Percentiles rank a stretch among this genome's conserved stretches.
phyloP scores from a whole-genome alignment of 495 filamentous ascomycete species.

The Xylaria longipes region DNA sequence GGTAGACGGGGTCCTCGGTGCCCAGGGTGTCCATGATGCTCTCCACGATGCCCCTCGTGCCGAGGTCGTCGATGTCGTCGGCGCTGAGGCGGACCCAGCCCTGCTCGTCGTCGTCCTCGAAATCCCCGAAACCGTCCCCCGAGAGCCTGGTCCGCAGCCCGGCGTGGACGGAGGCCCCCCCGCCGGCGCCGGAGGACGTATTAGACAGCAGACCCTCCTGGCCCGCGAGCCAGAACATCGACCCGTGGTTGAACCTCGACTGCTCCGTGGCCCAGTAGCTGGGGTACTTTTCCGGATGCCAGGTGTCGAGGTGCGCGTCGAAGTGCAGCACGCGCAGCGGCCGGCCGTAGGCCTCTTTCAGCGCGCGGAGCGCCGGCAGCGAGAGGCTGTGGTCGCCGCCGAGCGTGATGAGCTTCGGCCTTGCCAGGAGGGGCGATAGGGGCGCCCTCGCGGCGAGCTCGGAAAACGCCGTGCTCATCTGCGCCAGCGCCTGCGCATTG shows the following conservation, averaged over 20 bases:
- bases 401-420: constrained; percentile 75
- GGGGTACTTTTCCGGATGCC: constrained; percentile 81
- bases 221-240: constrained; percentile 83
- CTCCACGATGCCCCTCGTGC: constrained; percentile 63
- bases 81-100: constrained; percentile 70
- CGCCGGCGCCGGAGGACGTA: constrained; percentile 53
- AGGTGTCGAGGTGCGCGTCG: constrained; percentile 82
- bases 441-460: constrained; percentile 49
- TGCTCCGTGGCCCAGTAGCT: constrained; percentile 74
- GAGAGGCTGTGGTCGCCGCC: constrained; percentile 85
- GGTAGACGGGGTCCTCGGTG: constrained; percentile 68
- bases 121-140: constrained; percentile 70
- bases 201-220: constrained; percentile 70
- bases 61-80: constrained; percentile 75
- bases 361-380: constrained; percentile 74
- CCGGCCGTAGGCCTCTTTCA: constrained; percentile 71
- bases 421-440: constrained; percentile 36
- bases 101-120: constrained; percentile 65
- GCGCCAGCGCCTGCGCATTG: constrained; percentile 73
- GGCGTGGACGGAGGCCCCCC: constrained; percentile 72
- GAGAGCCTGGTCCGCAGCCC: constrained; percentile 76
- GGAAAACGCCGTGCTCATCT: constrained; percentile 78
- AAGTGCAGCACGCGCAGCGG: constrained; percentile 84
- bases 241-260: constrained; percentile 80
- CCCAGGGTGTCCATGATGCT: constrained; percentile 65